These are phyloP conservation scores for Cladosporium halotolerans DNA, from an alignment of 2,329 filamentous ascomycete genomes.

Conservation along the genomic window DNA sequence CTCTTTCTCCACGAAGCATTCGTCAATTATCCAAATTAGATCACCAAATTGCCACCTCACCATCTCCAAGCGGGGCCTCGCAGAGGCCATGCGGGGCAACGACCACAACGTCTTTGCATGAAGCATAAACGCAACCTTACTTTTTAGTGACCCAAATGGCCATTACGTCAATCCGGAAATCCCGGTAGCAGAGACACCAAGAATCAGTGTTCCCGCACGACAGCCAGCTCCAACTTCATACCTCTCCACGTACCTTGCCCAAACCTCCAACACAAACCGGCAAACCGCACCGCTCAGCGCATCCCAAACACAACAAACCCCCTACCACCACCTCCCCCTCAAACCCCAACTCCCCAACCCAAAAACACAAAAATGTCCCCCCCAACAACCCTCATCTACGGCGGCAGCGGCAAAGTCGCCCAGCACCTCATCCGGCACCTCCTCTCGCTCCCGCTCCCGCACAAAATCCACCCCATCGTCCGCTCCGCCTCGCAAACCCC, in stretches of 20 bases:
- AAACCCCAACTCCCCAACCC: neutral
- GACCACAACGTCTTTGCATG: no score
- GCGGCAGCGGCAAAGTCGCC: slow-evolving; percentile 32
- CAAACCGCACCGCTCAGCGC: neutral
- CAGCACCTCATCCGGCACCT: slow-evolving; percentile 30
- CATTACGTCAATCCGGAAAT: no score
- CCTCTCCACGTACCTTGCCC: neutral
- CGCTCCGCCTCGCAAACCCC: slow-evolving; percentile 29
- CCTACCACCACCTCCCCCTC: no score
- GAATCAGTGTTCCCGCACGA: no score
- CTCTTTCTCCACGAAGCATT: no score
- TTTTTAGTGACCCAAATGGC: no score
- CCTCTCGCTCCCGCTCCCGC: slow-evolving; percentile 17
- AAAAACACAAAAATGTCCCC: neutral
- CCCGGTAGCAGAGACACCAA: no score
- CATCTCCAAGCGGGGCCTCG: no score
- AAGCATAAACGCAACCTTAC: no score
- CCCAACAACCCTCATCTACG: slow-evolving; percentile 27
- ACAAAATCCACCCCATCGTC: slow-evolving; percentile 31
- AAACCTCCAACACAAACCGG: neutral
- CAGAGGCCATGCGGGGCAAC: no score
- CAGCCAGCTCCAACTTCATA: neutral
- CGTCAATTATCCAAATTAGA: no score
- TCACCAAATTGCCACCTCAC: no score
- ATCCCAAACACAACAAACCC: neutral